Evolutionary conservation across 23 red algal species (phyloP).

Genomic region (Porphyridium purpureum): DNA sequence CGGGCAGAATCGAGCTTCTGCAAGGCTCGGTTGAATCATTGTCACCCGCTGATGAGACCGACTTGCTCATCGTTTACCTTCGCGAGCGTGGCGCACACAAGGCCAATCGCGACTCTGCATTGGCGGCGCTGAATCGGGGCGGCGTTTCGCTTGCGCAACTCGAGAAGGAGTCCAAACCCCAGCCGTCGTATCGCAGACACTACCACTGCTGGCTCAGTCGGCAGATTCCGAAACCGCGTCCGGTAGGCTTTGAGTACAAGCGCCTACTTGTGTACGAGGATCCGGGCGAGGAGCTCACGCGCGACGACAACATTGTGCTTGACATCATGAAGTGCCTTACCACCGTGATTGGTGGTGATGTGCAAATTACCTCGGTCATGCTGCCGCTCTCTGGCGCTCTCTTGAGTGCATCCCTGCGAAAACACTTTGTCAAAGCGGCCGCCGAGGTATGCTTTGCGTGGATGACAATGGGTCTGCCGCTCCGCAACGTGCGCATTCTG

Average conservation of each 20-base stretch:
- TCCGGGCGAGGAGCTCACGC: slow-evolving; percentile 63
- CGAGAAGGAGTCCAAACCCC: slow-evolving; percentile 53
- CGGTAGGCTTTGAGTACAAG: slow-evolving; percentile 78
- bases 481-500: slow-evolving; percentile 64
- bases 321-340: slow-evolving; percentile 73
- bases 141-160: slow-evolving; percentile 41
- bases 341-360: slow-evolving; percentile 66
- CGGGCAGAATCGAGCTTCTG: slow-evolving; percentile 58
- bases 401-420: slow-evolving; percentile 32
- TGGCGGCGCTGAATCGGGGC: slow-evolving; percentile 50
- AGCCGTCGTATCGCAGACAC: slow-evolving; percentile 60
- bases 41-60: slow-evolving; percentile 48
- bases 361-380: slow-evolving; percentile 48
- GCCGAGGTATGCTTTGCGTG: slow-evolving; percentile 72
- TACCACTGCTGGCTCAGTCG: slow-evolving; percentile 73
- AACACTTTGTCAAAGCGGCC: slow-evolving; percentile 75
- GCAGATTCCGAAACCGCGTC: slow-evolving; percentile 38
- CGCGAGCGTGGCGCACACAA: slow-evolving; percentile 55
- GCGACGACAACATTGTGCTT: slow-evolving; percentile 70
- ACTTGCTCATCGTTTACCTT: slow-evolving; percentile 68
- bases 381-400: slow-evolving; percentile 62
- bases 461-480: slow-evolving; percentile 68
- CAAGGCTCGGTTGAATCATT: slow-evolving; percentile 59
- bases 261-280: slow-evolving; percentile 79
- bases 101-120: slow-evolving; percentile 54